Conservation (phyloP, 2,329 filamentous ascomycete genomes). For the Dendrostoma leiphaemia region DNA sequence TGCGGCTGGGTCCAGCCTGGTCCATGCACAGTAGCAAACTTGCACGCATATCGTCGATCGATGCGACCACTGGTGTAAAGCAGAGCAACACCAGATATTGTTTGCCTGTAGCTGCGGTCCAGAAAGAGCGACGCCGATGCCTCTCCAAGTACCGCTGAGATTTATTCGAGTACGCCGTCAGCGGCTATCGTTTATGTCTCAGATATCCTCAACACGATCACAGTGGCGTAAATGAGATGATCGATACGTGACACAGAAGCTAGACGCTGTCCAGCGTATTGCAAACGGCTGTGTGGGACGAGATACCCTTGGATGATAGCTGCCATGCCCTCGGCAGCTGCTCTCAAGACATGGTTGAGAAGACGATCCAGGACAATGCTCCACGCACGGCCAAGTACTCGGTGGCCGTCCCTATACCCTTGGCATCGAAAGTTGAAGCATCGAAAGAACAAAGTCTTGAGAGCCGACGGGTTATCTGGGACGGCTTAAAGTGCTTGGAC, state of each 20-base stretch:
- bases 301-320: neutral
- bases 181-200: neutral
- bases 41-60: constrained; percentile 3
- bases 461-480: too few relatives aligned
- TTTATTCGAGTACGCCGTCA: neutral
- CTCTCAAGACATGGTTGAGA: neutral
- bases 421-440: neutral
- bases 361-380: neutral
- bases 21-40: constrained; percentile 14
- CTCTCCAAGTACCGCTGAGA: neutral
- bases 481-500: too few relatives aligned
- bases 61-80: constrained; percentile 6
- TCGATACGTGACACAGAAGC: neutral
- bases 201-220: neutral
- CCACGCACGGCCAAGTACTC: neutral
- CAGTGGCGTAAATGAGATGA: neutral
- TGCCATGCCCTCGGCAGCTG: neutral
- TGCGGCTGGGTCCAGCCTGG: constrained; percentile 5
- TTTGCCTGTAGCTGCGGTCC: constrained; percentile 3
- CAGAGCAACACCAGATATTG: constrained; percentile 8
- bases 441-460: neutral
- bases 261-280: neutral
- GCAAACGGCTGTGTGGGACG: neutral
- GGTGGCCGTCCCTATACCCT: too few relatives aligned
- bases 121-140: neutral